A percentile compares a stretch with the other conserved stretches of the same genome.
phyloP scores from a whole-genome alignment of 768 basidiomycete species.

The Leucocoprinus leucothites region DNA sequence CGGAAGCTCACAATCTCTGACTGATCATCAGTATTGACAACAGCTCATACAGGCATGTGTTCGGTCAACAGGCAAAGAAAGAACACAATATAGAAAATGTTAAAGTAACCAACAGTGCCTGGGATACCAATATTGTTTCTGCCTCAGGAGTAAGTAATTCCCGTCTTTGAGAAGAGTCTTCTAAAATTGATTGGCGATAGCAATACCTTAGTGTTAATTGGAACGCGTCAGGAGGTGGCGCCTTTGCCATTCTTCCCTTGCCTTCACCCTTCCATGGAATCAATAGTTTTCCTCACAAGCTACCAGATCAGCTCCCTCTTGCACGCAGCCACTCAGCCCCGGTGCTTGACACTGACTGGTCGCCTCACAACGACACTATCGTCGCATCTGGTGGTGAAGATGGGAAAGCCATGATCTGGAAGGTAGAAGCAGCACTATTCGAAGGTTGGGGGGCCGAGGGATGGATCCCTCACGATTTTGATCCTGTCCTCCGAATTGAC shows the following conservation, averaged over 20 bases:
- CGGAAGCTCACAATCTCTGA: conserved; percentile 17
- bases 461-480: conserved; percentile 82
- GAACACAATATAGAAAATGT: conserved; percentile 79
- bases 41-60: conserved; percentile 69
- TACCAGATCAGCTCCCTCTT: conserved; percentile 91
- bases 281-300: conserved; percentile 63
- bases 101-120: conserved; percentile 85
- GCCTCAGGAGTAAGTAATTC: conserved; percentile 66
- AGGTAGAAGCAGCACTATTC: conserved; percentile 64
- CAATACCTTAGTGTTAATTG: conserved; percentile 92
- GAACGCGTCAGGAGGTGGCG: conserved; percentile 90
- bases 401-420: conserved; percentile 91
- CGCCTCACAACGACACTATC: conserved; percentile 86
- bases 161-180: no score
- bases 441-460: conserved; percentile 83
- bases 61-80: conserved; percentile 84
- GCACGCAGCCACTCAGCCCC: conserved; percentile 82
- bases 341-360: conserved; percentile 96
- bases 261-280: conserved; percentile 64
- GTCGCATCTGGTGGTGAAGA: conserved; percentile 95
- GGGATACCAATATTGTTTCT: conserved; percentile 93
- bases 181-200: conserved; percentile 25
- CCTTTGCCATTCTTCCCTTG: conserved; percentile 90
- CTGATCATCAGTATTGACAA: conserved; percentile 11
- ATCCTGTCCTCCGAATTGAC: conserved; percentile 79